These are phyloP conservation scores for Pochonia chlamydosporia DNA, from an alignment of 2,329 filamentous ascomycete species.

Conservation along the genomic window DNA sequence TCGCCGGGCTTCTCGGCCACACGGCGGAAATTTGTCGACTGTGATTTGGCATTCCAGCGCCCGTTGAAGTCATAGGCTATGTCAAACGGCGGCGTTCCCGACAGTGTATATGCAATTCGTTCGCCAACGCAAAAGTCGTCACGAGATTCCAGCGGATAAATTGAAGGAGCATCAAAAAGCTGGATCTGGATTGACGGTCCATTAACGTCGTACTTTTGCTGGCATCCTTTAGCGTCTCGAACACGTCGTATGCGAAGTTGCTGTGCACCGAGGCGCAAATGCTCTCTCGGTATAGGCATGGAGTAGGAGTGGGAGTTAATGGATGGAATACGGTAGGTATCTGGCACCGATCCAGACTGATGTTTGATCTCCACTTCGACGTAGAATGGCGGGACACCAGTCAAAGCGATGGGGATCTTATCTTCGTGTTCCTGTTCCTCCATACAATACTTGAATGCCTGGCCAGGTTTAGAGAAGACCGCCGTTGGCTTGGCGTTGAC, in stretches of 20 bases:
- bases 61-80: constrained; percentile 88
- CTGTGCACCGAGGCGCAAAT: constrained; percentile 84
- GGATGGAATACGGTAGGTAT: constrained; percentile 74
- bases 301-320: constrained; percentile 70
- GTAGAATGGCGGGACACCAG: constrained; percentile 80
- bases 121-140: constrained; percentile 94
- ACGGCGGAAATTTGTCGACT: constrained; percentile 81
- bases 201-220: constrained; percentile 65
- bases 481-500: constrained; percentile 82
- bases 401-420: constrained; percentile 78
- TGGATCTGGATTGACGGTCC: constrained; percentile 80
- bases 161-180: constrained; percentile 87
- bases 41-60: constrained; percentile 70
- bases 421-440: constrained; percentile 78
- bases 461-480: constrained; percentile 76
- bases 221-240: constrained; percentile 80
- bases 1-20: constrained; percentile 86
- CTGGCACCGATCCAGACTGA: constrained; percentile 71
- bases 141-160: constrained; percentile 79
- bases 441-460: constrained; percentile 93
- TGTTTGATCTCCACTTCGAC: constrained; percentile 93
- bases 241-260: constrained; percentile 85
- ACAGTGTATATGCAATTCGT: constrained; percentile 84
- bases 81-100: constrained; percentile 86
- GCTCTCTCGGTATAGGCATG: constrained; percentile 77